Conservation (phyloP, 352 stramenopile genomes). For the Albugo candida region DNA sequence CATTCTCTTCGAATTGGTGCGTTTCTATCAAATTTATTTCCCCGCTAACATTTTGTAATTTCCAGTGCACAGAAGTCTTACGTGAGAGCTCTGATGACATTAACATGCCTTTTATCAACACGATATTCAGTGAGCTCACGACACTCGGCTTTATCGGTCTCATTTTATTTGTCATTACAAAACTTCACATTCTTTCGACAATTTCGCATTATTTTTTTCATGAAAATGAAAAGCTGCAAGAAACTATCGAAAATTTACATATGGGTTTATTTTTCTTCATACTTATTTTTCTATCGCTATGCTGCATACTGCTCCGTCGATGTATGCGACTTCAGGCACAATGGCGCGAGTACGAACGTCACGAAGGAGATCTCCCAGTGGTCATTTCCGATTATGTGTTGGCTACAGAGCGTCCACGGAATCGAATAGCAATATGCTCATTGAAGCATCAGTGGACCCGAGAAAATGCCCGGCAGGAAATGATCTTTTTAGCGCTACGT, state of each 20-base stretch:
- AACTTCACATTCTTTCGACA: slow-evolving; percentile 29
- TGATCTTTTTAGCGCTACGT: slow-evolving; percentile 38
- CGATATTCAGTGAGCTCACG: slow-evolving; percentile 43
- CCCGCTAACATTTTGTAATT: not conserved
- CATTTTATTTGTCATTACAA: slow-evolving; percentile 39
- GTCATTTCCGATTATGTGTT: slow-evolving; percentile 43
- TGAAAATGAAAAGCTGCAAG: slow-evolving; percentile 25
- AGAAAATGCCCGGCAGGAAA: slow-evolving; percentile 24
- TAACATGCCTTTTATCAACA: slow-evolving; percentile 57
- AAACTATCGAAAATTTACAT: slow-evolving; percentile 58
- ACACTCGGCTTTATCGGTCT: slow-evolving; percentile 52
- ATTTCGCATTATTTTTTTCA: slow-evolving; percentile 23
- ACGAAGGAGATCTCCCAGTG: slow-evolving; percentile 21
- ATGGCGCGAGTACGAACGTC: slow-evolving; percentile 52
- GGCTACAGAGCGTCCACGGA: slow-evolving; percentile 19
- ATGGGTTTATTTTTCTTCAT: slow-evolving; percentile 73
- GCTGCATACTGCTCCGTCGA: slow-evolving; percentile 35
- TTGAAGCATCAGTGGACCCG: slow-evolving; percentile 13
- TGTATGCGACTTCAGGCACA: slow-evolving; percentile 39
- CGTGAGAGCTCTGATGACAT: slow-evolving; percentile 34
- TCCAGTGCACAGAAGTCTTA: slow-evolving; percentile 13
- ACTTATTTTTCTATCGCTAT: slow-evolving; percentile 57
- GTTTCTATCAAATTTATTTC: not conserved
- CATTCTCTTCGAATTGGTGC: slow-evolving; percentile 35
- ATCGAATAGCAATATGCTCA: slow-evolving; percentile 19